Conservation (phyloP, 139 green algal species). For the Micractinium conductrix region DNA sequence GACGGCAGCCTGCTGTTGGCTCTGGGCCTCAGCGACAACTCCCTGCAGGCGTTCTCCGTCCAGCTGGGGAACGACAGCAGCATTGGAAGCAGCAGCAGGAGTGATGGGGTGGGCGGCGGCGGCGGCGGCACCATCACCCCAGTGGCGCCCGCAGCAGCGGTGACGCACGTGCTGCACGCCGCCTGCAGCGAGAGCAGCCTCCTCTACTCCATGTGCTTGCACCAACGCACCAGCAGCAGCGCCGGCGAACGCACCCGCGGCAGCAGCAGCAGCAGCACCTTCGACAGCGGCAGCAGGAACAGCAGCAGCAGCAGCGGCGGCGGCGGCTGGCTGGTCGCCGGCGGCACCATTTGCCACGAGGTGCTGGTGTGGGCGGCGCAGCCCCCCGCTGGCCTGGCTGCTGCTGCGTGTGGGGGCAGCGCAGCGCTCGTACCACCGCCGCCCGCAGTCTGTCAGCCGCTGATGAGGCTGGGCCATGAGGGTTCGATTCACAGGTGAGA, state of each 20-base stretch:
- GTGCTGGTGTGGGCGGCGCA: conserved; percentile 47
- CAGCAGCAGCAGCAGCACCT: background rate
- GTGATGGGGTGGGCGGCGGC: background rate
- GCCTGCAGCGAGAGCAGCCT: conserved; percentile 42
- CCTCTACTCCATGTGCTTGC: conserved; percentile 60
- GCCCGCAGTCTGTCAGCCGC: background rate
- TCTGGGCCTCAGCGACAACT: conserved; percentile 57
- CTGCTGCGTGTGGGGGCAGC: background rate
- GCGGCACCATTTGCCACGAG: conserved; percentile 57
- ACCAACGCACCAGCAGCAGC: background rate
- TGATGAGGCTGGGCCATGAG: conserved; percentile 53
- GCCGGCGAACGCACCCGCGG: background rate
- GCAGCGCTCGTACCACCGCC: background rate
- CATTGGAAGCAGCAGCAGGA: background rate
- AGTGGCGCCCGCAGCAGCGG: background rate
- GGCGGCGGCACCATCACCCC: too few species aligned
- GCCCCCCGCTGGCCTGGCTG: background rate
- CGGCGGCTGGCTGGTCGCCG: conserved; percentile 43
- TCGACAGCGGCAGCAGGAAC: background rate
- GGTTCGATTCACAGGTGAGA: conserved; percentile 62
- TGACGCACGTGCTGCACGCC: background rate
- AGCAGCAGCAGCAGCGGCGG: background rate
- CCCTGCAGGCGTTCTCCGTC: conserved; percentile 33
- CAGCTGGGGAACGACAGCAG: background rate
- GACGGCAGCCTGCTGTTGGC: conserved; percentile 16